Base-by-base conservation (phyloP, 1,284 basidiomycete genomes). In the Malassezia cuniculi region DNA sequence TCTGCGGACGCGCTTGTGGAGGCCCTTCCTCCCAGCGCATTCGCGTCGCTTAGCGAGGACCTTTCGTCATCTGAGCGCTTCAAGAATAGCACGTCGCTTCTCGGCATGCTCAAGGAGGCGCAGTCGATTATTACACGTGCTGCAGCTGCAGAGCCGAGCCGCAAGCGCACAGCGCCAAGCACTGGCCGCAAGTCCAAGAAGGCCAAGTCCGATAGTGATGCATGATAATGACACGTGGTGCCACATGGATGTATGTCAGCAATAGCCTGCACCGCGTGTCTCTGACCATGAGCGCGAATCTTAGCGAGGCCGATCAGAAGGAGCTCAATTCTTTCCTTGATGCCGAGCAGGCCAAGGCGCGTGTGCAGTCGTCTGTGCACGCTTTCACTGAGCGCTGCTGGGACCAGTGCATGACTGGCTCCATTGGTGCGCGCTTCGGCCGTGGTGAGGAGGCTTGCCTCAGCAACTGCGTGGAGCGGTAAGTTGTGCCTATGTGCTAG, bases 241-340 rank as follows among this genome's bases (percentile, higher is more conserved):
- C 22, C 22, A 24, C 22, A 24, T 24, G 11, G 22, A 24, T 6
- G 22, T 11, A 6, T 24, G n/a, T n/a, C n/a, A n/a, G 22, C 29
- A 11, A 22, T 36, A 36, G 35, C 27, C 6, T 11, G 11, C 12
- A 28, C 15, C 27, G 27, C 6, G 8, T n/a, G n/a, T 26, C 25
- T 8, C 8, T 26, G 18, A 31, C 22, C 15, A 45, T 45, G 42
- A 39, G 36, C 28, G 26, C 33, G 17, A 45, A 39, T 21, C 30
- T 45, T 17, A 31, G 19, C 10, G 42, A 45, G 3, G 37, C 27
- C n/a, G 42, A 45, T 30, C 42, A 45, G 29, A 45, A 45, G 19
- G 89, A 95, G 69, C 77, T 94, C 41, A 72, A 78, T 38, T 68
- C 73, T 21, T 90, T 89, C 71, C 71, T 94, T 44, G 84, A 87